These are phyloP conservation scores for Scheffersomyces segobiensis DNA, from an alignment of 1,139 yeast species.

Conservation along the genomic window DNA sequence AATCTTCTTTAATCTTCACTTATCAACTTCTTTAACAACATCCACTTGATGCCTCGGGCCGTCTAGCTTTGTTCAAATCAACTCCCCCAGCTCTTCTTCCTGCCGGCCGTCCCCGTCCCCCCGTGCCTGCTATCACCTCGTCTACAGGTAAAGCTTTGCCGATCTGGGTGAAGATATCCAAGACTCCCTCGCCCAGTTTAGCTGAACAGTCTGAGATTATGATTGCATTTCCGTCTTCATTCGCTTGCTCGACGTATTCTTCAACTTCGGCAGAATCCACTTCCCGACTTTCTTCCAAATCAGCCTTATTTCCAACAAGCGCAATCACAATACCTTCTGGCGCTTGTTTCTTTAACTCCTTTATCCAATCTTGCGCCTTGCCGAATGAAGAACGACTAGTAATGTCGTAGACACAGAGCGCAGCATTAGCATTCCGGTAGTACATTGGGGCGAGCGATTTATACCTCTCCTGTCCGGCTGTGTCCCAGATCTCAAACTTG, in stretches of 20 bases:
- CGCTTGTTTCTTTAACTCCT: slow-evolving; percentile 91
- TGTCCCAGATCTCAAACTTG: slow-evolving; percentile 52
- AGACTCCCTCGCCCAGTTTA: slow-evolving; percentile 47
- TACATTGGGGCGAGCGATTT: slow-evolving; percentile 52
- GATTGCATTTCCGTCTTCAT: slow-evolving; percentile 27
- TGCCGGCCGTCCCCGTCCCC: slow-evolving; percentile 25
- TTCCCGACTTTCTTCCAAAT: slow-evolving; percentile 58
- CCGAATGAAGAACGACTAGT: slow-evolving; percentile 62
- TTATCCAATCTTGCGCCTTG: slow-evolving; percentile 95
- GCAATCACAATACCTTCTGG: slow-evolving; percentile 67
- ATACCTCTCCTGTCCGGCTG: slow-evolving; percentile 55
- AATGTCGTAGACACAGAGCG: slow-evolving; percentile 28
- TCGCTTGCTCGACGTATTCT: slow-evolving; percentile 33
- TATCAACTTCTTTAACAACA: slow-evolving; percentile 25
- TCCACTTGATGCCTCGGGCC: slow-evolving; percentile 21
- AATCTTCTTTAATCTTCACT: neutral
- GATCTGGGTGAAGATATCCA: slow-evolving; percentile 42
- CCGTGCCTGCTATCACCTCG: slow-evolving; percentile 30
- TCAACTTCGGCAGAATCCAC: slow-evolving; percentile 37
- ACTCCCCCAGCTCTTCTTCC: slow-evolving; percentile 34
- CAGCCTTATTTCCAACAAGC: slow-evolving; percentile 51
- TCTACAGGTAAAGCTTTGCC: slow-evolving; percentile 49
- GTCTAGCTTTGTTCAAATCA: slow-evolving; percentile 36
- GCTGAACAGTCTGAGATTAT: slow-evolving; percentile 47
- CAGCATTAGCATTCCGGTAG: slow-evolving; percentile 47